These are phyloP conservation scores for Pleurotus platypus DNA, from an alignment of 768 basidiomycete species.

Conservation along the genomic window DNA sequence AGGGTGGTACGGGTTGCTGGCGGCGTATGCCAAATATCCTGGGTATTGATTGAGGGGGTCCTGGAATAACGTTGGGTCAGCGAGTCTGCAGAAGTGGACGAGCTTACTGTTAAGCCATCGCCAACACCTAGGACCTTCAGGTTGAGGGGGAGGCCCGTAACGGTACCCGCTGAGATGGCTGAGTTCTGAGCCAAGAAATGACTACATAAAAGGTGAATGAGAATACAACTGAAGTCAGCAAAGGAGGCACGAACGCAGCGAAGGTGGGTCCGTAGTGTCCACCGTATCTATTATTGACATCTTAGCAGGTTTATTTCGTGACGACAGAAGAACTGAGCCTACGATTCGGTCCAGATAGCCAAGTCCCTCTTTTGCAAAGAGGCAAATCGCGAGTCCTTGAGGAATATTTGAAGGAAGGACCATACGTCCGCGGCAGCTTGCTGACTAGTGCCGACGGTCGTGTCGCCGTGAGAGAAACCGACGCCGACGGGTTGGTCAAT, in stretches of 20 bases:
- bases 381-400: slow-evolving; percentile 50
- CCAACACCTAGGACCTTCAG: slow-evolving; percentile 64
- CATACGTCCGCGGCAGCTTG: slow-evolving; percentile 56
- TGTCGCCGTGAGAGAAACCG: slow-evolving; percentile 57
- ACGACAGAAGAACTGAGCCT: slow-evolving; percentile 11
- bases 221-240: not conserved
- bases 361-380: slow-evolving; percentile 41
- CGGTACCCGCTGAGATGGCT: slow-evolving; percentile 43
- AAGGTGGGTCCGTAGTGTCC: slow-evolving; percentile 72
- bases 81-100: not conserved
- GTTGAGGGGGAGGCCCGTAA: slow-evolving; percentile 47
- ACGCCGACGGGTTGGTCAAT: slow-evolving; percentile 64
- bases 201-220: slow-evolving; percentile 17
- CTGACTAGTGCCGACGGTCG: slow-evolving; percentile 46
- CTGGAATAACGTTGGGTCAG: slow-evolving; percentile 13
- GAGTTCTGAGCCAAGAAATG: slow-evolving; percentile 59
- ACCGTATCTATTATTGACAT: slow-evolving; percentile 44
- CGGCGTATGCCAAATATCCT: slow-evolving; percentile 53
- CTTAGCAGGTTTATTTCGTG: not conserved
- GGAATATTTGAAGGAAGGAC: slow-evolving; percentile 62
- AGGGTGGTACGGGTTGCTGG: slow-evolving; percentile 52
- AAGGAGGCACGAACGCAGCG: slow-evolving; percentile 36
- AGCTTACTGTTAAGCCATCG: slow-evolving; percentile 51
- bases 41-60: slow-evolving; percentile 52
- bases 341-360: slow-evolving; percentile 66